These are phyloP conservation scores for Avena insularis DNA, from an alignment of 176 grass and related monocot species.

Conservation along the genomic window DNA sequence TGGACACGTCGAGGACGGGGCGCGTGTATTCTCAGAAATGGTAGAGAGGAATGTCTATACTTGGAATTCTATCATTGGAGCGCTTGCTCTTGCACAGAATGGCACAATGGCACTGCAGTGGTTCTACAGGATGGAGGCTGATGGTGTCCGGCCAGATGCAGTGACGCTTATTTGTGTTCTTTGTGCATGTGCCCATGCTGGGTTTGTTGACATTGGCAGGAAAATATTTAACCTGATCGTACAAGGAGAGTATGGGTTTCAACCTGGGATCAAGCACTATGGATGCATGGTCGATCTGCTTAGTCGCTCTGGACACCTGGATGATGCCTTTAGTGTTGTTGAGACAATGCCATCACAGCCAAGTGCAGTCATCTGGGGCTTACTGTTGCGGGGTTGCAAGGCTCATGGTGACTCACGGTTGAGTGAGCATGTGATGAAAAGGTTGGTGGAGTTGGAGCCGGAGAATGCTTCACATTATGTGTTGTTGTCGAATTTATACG, in stretches of 20 bases:
- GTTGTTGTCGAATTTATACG: slow-evolving; percentile 66
- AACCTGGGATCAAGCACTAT: slow-evolving; percentile 71
- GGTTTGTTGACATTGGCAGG: slow-evolving; percentile 61
- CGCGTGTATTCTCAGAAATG: slow-evolving; percentile 59
- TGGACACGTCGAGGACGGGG: slow-evolving; percentile 40
- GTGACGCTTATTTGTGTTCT: slow-evolving; percentile 67
- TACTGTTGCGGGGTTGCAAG: slow-evolving; percentile 61
- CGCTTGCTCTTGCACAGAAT: slow-evolving; percentile 50
- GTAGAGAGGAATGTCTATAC: slow-evolving; percentile 64
- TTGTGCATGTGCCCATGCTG: slow-evolving; percentile 61
- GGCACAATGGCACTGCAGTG: slow-evolving; percentile 59
- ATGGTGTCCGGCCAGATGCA: slow-evolving; percentile 57
- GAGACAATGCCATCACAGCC: slow-evolving; percentile 67
- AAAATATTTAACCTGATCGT: slow-evolving; percentile 58
- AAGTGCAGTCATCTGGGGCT: slow-evolving; percentile 70
- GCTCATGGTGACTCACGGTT: slow-evolving; percentile 46
- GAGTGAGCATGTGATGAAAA: slow-evolving; percentile 57
- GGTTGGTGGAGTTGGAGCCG: slow-evolving; percentile 74
- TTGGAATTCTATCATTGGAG: slow-evolving; percentile 70
- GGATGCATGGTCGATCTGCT: slow-evolving; percentile 81
- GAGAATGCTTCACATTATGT: slow-evolving; percentile 70
- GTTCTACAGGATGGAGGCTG: slow-evolving; percentile 64
- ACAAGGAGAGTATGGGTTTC: slow-evolving; percentile 66
- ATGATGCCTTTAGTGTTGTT: slow-evolving; percentile 50
- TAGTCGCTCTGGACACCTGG: slow-evolving; percentile 60